These are phyloP conservation scores for Phylloporus scabripes DNA, from an alignment of 768 basidiomycete species.

Conservation along the genomic window DNA sequence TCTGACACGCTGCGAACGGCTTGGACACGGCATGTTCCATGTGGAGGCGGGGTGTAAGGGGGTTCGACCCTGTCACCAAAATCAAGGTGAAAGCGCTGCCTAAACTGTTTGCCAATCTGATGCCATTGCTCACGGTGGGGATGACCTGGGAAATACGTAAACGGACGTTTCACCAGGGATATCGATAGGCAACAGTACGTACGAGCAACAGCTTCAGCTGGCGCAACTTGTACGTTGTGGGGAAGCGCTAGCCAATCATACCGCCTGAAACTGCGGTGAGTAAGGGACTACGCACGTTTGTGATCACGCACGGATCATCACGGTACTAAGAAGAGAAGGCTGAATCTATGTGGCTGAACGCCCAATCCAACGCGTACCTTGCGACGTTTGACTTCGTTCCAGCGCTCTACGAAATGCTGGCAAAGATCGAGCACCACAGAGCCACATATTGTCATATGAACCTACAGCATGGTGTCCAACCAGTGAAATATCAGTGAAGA, in stretches of 20 bases:
- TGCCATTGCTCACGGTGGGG: constrained; percentile 65
- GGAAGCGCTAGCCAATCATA: constrained; percentile 76
- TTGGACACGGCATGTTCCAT: constrained; percentile 65
- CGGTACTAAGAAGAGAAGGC: constrained; percentile 19
- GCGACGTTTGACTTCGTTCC: constrained; percentile 86
- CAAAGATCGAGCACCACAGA: constrained; percentile 84
- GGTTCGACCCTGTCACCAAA: constrained; percentile 35
- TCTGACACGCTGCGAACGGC: constrained; percentile 82
- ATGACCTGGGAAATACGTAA: constrained; percentile 39
- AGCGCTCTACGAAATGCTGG: constrained; percentile 90
- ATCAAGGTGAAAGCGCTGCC: constrained; percentile 56
- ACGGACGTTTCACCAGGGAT: background rate
- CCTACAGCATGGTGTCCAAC: constrained; percentile 33
- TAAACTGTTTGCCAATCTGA: constrained; percentile 51
- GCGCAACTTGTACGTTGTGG: constrained; percentile 55
- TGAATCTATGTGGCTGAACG: constrained; percentile 2
- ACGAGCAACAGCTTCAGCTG: constrained; percentile 64
- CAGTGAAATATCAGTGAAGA: background rate
- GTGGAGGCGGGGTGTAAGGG: constrained; percentile 39
- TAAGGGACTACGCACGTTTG: background rate
- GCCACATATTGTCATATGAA: constrained; percentile 80
- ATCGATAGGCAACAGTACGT: constrained; percentile 18
- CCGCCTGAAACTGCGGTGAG: constrained; percentile 31
- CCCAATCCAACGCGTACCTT: constrained; percentile 41
- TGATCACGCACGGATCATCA: constrained; percentile 41